Base-by-base conservation (phyloP, 345 rosid genomes). In the Streptanthus diversifolius region DNA sequence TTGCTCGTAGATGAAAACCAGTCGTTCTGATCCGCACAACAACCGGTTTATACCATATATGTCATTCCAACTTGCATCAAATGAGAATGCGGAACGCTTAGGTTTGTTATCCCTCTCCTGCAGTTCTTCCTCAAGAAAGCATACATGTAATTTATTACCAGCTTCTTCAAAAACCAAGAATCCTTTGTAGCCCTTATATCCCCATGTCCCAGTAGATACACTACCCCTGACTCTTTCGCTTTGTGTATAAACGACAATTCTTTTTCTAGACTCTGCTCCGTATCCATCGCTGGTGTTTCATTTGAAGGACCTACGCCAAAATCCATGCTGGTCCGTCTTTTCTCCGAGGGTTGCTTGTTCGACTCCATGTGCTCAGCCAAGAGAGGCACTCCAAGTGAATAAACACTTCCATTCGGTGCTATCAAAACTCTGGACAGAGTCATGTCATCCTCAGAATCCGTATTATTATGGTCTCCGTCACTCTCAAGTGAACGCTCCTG, bases 31-130 rank as follows among this genome's bases (percentile, higher is more conserved):
- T 24, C 24, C 47, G 41, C n/a, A 2, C 24, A 11, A 24, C 17
- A 61, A 27, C 65, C 5, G 8, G 54, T 48, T 90, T 84, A 95
- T 18, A 95, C 99, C 99, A 95, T 95, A 82, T 91, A 95, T 13
- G 99, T 95, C 99, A 95, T 95, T 36, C 99, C 96, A n/a, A 95
- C 99, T 83, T 95, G 99, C 91, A 95, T 91, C 44, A 95, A 84
- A 77, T 95, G 82, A 0, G 97, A 82, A 81, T 95, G 99, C 10
- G 98, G 99, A 33, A 91, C 97, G 0, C 98, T 95, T 77, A 90
- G 77, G 80, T 95, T 91, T 17, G 99, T 90, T 1, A 82, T 86
- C 70, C 92, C 98, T 85, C 98, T 91, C 79, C 99, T 78, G 88
- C 88, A 78, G 75, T 91, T 95, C 85, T 90, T 95, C 63, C 98